Conservation (phyloP, 2,329 filamentous ascomycete genomes). For the Exophiala viscosa region DNA sequence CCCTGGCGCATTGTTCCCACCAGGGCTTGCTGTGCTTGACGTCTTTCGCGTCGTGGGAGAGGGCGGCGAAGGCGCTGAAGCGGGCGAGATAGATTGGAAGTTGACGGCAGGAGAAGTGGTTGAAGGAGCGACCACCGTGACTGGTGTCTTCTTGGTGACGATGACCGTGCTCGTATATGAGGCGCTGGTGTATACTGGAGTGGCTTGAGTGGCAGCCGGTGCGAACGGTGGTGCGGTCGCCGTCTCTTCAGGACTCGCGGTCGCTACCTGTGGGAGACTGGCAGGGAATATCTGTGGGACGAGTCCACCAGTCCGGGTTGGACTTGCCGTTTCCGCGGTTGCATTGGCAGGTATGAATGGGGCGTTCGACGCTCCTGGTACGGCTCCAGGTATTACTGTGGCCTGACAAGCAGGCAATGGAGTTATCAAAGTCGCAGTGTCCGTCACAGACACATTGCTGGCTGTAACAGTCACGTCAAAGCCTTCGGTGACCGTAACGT, state of each 20-base stretch:
- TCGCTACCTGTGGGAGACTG: background rate
- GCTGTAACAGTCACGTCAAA: constrained; percentile 24
- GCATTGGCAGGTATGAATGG: background rate
- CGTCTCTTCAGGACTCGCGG: background rate
- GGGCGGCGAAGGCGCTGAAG: background rate
- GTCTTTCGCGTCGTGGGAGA: background rate
- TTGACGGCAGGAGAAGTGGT: constrained; percentile 17
- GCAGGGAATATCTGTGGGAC: background rate
- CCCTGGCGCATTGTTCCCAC: constrained; percentile 2
- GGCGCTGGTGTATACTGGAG: constrained; percentile 18
- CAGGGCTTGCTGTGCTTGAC: constrained; percentile 9
- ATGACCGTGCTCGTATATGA: constrained; percentile 27
- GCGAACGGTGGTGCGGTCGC: background rate
- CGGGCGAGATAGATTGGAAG: constrained; percentile 12
- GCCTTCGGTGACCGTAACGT: constrained; percentile 23
- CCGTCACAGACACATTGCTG: constrained; percentile 20
- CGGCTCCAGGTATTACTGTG: constrained; percentile 16
- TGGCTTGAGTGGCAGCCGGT: background rate
- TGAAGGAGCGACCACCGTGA: constrained; percentile 15
- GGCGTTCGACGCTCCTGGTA: background rate
- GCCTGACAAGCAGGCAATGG: constrained; percentile 20
- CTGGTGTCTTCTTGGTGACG: constrained; percentile 30
- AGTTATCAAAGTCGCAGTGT: constrained; percentile 20
- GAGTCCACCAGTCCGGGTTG: background rate
- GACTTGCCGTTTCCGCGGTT: background rate